phyloP scores from a whole-genome alignment of 2,329 filamentous ascomycete genomes.

The Cercospora sp. region DNA sequence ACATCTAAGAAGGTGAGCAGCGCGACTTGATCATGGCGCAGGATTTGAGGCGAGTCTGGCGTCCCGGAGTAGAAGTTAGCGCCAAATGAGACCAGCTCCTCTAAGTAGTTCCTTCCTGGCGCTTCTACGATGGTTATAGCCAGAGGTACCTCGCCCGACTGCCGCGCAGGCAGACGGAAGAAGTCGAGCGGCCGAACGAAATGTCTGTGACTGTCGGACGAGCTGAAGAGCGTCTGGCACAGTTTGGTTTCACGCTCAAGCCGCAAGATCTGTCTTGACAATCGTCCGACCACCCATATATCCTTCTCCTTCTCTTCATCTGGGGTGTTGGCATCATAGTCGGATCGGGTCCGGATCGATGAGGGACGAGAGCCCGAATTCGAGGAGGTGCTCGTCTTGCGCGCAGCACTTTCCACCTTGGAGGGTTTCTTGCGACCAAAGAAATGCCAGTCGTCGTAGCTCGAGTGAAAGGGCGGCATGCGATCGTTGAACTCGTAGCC shows the following conservation, averaged over 20 bases:
- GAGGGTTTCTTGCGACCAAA: conserved; percentile 50
- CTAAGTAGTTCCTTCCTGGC: conserved; percentile 71
- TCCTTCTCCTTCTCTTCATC: conserved; percentile 36
- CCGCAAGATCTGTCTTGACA: conserved; percentile 78
- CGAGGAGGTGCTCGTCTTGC: conserved; percentile 44
- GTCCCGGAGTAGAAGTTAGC: conserved; percentile 53
- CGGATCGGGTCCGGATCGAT: conserved; percentile 31
- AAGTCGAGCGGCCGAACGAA: conserved; percentile 81
- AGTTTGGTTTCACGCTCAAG: conserved; percentile 88
- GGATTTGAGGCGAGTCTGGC: conserved; percentile 28
- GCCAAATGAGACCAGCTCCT: conserved; percentile 71
- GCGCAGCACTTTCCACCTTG: conserved; percentile 28
- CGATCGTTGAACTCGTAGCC: conserved; percentile 42
- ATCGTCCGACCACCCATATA: conserved; percentile 69
- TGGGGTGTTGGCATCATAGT: conserved; percentile 29
- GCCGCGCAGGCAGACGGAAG: conserved; percentile 66
- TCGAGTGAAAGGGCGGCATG: conserved; percentile 49
- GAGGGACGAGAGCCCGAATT: conserved; percentile 28
- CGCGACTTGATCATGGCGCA: conserved; percentile 38
- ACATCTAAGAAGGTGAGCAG: conserved; percentile 83
- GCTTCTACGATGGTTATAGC: conserved; percentile 79
- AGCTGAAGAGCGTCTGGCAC: conserved; percentile 64
- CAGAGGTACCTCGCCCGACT: conserved; percentile 69
- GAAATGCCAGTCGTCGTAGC: conserved; percentile 82
- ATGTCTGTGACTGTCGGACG: conserved; percentile 62